Conservation (phyloP, 192 early-diverging fungal genomes). For the Coemansia sp. region DNA sequence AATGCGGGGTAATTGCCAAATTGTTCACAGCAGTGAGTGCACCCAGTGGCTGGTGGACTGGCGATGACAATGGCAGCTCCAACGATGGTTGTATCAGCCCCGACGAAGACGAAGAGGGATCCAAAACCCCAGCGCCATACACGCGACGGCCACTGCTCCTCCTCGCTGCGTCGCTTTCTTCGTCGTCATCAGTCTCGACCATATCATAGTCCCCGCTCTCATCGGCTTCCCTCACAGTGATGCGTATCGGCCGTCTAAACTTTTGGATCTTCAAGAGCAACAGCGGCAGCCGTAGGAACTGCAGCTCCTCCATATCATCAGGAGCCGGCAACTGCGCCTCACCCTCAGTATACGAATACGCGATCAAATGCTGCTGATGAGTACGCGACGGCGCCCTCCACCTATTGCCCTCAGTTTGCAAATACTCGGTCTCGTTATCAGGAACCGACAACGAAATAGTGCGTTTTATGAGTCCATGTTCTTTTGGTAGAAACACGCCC, state of each 20-base stretch:
- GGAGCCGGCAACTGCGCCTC: slow-evolving; percentile 18
- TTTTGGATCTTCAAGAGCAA: slow-evolving; percentile 36
- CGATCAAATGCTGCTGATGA: slow-evolving; percentile 49
- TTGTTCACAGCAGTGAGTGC: not conserved
- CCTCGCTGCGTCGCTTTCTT: not conserved
- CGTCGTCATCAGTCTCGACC: slow-evolving; percentile 32
- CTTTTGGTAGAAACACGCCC: slow-evolving; percentile 54
- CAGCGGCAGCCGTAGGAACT: slow-evolving; percentile 30
- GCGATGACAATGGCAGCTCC: not conserved
- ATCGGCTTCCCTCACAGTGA: slow-evolving; percentile 26
- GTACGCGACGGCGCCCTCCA: slow-evolving; percentile 8
- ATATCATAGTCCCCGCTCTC: slow-evolving; percentile 23
- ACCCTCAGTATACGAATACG: slow-evolving; percentile 39
- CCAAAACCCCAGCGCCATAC: not conserved
- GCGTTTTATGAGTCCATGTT: slow-evolving; percentile 73
- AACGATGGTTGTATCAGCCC: not conserved
- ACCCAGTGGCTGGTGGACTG: not conserved
- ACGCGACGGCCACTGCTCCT: not conserved
- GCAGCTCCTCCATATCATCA: slow-evolving; percentile 48
- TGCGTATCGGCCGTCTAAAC: slow-evolving; percentile 36
- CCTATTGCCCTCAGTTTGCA: slow-evolving; percentile 15
- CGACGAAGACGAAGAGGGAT: not conserved
- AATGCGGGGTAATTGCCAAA: not conserved
- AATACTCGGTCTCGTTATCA: slow-evolving; percentile 38
- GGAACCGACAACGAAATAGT: slow-evolving; percentile 74